Evolutionary conservation across 192 early-diverging fungal genomes (phyloP).

Genomic region (Phycomyces blakesleeanus): DNA sequence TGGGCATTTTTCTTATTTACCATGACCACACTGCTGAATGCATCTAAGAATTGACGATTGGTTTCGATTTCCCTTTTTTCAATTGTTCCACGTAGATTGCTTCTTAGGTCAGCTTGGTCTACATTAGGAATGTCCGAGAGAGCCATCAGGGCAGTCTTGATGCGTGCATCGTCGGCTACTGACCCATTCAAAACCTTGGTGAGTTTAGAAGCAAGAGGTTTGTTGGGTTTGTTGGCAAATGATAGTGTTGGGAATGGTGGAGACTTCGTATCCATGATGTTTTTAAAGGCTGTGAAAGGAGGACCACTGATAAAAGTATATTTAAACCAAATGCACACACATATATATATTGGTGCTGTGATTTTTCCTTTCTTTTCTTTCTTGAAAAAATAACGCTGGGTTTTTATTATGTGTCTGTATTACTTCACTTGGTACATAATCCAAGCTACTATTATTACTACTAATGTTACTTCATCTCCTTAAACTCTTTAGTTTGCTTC

Average conservation of each 20-base stretch:
- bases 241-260: constrained; percentile 4
- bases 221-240: constrained; percentile 28
- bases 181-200: constrained; percentile 21
- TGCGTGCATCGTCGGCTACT: constrained; percentile 21
- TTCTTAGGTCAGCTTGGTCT: constrained; percentile 28
- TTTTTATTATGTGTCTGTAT: no score
- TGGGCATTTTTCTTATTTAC: constrained; percentile 17
- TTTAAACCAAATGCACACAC: no score
- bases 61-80: constrained; percentile 51
- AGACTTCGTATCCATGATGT: constrained; percentile 5
- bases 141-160: constrained; percentile 22
- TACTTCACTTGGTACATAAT: no score
- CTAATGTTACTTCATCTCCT: no score
- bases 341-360: no score
- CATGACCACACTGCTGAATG: constrained; percentile 53
- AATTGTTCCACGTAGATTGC: constrained; percentile 58
- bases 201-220: constrained; percentile 18
- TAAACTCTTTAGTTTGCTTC: no score
- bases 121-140: constrained; percentile 21
- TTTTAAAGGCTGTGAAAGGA: no score
- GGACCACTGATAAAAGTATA: no score
- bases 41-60: constrained; percentile 50
- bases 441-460: no score
- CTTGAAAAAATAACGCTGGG: no score
- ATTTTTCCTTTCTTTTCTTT: no score